Evolutionary conservation across 176 grass and related monocot species (phyloP).

Genomic region (Areca catechu): DNA sequence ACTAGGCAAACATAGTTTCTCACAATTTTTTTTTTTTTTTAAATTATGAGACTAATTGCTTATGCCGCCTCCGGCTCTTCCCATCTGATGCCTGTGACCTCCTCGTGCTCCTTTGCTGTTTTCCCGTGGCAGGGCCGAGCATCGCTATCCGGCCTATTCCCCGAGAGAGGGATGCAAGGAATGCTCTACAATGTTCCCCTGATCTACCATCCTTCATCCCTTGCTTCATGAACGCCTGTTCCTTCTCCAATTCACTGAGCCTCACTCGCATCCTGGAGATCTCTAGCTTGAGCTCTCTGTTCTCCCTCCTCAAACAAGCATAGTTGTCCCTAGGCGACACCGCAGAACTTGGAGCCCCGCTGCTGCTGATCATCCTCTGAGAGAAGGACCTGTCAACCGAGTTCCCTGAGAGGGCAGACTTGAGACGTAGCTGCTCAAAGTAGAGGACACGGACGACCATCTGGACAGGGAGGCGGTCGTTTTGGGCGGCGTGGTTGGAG

Average conservation of each 20-base stretch:
- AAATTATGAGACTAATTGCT: not conserved
- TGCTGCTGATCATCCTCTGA: not conserved
- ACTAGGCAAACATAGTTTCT: no score
- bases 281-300: conserved; percentile 19
- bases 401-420: no score
- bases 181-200: conserved; percentile 24
- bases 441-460: conserved; percentile 15
- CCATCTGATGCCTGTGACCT: conserved; percentile 29
- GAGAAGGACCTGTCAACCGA: no score
- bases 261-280: conserved; percentile 10
- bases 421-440: conserved; percentile 8
- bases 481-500: conserved; percentile 13
- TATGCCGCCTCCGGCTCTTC: conserved; percentile 43
- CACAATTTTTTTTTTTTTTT: no score
- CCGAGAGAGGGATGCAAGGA: conserved; percentile 61
- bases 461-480: conserved; percentile 9
- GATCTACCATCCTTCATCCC: conserved; percentile 11
- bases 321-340: conserved; percentile 13
- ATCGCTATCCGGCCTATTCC: conserved; percentile 53
- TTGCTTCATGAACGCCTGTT: conserved; percentile 9
- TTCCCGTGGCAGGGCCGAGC: conserved; percentile 22
- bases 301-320: conserved; percentile 16
- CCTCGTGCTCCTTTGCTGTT: conserved; percentile 26
- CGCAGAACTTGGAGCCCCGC: conserved; percentile 3
- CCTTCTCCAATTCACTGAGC: conserved; percentile 13